A percentile compares a stretch with the other conserved stretches of the same genome.
Conservation (phyloP, 1,139 yeast genomes). For the Magnusiomyces ingens region DNA sequence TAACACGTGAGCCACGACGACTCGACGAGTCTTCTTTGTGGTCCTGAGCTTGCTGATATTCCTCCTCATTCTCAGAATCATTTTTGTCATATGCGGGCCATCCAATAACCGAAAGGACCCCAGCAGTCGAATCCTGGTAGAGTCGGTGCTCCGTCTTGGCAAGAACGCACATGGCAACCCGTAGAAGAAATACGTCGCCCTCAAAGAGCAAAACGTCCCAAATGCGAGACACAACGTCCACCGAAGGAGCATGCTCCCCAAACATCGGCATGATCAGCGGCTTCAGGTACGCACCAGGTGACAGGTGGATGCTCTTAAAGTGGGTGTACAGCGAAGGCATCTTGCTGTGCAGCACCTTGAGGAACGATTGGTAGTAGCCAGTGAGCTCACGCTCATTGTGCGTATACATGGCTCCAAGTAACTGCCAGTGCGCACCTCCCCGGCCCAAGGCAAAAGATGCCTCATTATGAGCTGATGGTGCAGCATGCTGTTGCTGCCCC, state of each 20-base stretch:
- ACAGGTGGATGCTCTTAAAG: constrained; percentile 39
- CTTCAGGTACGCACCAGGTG: constrained; percentile 34
- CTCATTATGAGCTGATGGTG: constrained; percentile 5
- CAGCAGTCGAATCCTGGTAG: constrained; percentile 42
- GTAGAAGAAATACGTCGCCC: constrained; percentile 46
- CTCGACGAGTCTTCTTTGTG: too few species aligned
- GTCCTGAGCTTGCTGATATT: too few species aligned
- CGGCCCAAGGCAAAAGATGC: too few species aligned
- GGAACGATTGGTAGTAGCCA: constrained; percentile 40
- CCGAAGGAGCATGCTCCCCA: constrained; percentile 27
- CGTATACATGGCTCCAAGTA: constrained; percentile 26
- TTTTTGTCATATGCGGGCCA: neutral
- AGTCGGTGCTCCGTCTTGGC: constrained; percentile 45
- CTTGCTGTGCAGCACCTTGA: constrained; percentile 40
- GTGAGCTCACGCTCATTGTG: constrained; percentile 29
- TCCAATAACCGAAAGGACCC: constrained; percentile 34
- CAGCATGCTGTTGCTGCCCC: constrained; percentile 24
- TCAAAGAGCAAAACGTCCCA: constrained; percentile 59
- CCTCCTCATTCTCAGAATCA: neutral
- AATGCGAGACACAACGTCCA: constrained; percentile 38
- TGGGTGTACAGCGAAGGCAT: constrained; percentile 46
- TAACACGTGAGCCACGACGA: too few species aligned
- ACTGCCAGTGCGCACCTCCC: constrained; percentile 6
- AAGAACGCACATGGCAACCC: constrained; percentile 45
- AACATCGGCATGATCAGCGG: constrained; percentile 36